A percentile compares a stretch with the other conserved stretches of the same genome.
These are phyloP conservation scores for Macrophomina tecta DNA, from an alignment of 2,329 filamentous ascomycete species.

Conservation along the genomic window DNA sequence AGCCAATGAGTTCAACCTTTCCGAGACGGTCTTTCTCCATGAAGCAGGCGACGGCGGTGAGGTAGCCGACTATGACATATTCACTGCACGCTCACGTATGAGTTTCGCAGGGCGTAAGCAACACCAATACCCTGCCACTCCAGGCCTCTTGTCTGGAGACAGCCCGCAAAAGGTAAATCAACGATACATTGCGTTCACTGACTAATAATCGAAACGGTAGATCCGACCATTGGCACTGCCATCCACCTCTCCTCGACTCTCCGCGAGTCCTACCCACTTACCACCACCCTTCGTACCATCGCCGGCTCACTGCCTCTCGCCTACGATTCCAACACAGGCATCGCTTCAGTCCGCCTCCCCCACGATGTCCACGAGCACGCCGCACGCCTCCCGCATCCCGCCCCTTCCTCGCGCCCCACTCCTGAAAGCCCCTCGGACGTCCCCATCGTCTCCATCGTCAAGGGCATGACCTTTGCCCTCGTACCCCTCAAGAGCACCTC, in stretches of 20 bases:
- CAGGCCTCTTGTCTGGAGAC: no score
- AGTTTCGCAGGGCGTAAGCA: slow-evolving; percentile 60
- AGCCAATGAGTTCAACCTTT: slow-evolving; percentile 63
- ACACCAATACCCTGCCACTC: no score
- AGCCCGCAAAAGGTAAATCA: no score
- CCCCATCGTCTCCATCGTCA: slow-evolving; percentile 62
- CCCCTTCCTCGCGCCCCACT: slow-evolving; percentile 25
- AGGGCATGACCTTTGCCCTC: slow-evolving; percentile 75
- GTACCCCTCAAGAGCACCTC: slow-evolving; percentile 66
- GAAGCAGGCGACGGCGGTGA: slow-evolving; percentile 35
- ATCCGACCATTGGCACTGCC: slow-evolving; percentile 62
- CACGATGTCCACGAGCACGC: slow-evolving; percentile 69
- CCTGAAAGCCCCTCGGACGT: slow-evolving; percentile 31
- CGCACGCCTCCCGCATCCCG: slow-evolving; percentile 33
- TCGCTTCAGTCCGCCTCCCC: slow-evolving; percentile 58
- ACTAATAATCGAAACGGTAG: background rate
- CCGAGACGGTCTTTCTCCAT: slow-evolving; percentile 63
- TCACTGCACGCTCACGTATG: slow-evolving; percentile 57
- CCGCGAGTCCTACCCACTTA: background rate
- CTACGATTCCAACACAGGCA: background rate
- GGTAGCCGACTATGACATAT: slow-evolving; percentile 56
- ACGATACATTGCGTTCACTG: no score
- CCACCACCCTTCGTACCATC: background rate
- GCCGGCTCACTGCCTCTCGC: background rate
- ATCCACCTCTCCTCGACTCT: background rate